phyloP scores from a whole-genome alignment of 108 stramenopile genomes.

The Poteriospumella lacustris region DNA sequence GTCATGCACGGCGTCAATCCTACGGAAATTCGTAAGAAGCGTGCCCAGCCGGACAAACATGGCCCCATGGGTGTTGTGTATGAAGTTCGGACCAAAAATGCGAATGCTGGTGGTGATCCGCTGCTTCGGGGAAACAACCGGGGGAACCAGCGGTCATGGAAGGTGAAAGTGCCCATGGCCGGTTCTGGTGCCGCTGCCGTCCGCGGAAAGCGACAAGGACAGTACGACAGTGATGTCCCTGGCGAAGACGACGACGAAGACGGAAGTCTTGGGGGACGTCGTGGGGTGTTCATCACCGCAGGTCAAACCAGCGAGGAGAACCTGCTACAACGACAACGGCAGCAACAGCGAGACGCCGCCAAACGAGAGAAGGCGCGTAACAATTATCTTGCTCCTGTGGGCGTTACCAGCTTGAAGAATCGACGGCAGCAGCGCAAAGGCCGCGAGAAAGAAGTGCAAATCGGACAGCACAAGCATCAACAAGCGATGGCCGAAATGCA shows the following conservation, averaged over 20 bases:
- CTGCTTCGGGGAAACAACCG: neutral
- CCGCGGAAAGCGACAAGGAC: neutral
- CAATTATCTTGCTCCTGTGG: neutral
- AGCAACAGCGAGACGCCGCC: neutral
- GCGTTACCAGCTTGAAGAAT: neutral
- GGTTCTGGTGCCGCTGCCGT: neutral
- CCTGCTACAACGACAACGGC: neutral
- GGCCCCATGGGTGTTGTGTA: neutral
- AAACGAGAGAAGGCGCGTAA: neutral
- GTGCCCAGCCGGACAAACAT: no score
- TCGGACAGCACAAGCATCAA: conserved; percentile 12
- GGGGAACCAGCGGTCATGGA: neutral
- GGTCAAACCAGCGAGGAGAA: neutral
- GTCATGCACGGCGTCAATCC: no score
- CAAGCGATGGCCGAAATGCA: neutral
- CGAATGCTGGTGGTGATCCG: neutral
- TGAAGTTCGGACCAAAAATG: neutral
- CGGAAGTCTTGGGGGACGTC: neutral
- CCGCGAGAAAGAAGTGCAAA: neutral
- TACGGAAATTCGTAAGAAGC: no score
- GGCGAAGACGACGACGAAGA: neutral
- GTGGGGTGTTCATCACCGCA: neutral
- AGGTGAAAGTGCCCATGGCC: neutral
- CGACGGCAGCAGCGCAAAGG: neutral
- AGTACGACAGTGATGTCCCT: neutral